These are phyloP conservation scores for Clathrus columnatus DNA, from an alignment of 768 basidiomycete genomes.

Conservation along the genomic window DNA sequence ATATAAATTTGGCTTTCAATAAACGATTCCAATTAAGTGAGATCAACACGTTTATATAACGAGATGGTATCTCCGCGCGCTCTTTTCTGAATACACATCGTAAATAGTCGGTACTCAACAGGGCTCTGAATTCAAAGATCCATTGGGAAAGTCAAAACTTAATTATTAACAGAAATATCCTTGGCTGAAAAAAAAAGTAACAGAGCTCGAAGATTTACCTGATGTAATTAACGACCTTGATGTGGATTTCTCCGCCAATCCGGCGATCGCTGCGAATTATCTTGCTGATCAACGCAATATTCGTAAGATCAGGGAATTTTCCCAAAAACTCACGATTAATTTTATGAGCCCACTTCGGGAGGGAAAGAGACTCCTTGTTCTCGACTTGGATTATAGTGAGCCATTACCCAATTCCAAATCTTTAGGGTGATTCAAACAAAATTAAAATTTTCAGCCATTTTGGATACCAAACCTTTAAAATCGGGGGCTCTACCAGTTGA, in stretches of 20 bases:
- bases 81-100: neutral
- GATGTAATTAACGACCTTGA: constrained; percentile 78
- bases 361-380: constrained; percentile 74
- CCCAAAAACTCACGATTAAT: constrained; percentile 53
- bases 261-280: constrained; percentile 47
- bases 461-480: constrained; percentile 81
- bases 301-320: constrained; percentile 69
- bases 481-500: constrained; percentile 68
- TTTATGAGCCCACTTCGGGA: constrained; percentile 68
- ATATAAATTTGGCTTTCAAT: constrained; percentile 46
- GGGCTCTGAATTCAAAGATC: constrained; percentile 80
- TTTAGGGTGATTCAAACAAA: neutral
- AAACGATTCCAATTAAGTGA: constrained; percentile 65
- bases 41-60: too few species aligned
- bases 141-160: constrained; percentile 37
- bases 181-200: too few species aligned
- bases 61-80: too few species aligned
- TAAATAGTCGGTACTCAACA: constrained; percentile 64
- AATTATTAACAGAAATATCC: too few species aligned
- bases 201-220: constrained; percentile 57
- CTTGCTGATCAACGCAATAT: constrained; percentile 73
- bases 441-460: constrained; percentile 45
- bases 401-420: constrained; percentile 7
- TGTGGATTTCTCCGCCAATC: constrained; percentile 62
- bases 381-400: constrained; percentile 86